Evolutionary conservation across 225 moss, liverwort and hornwort genomes (phyloP), one percentile per base, ranked within the genome.

Genomic region (Physcomitrellopsis africana): DNA sequence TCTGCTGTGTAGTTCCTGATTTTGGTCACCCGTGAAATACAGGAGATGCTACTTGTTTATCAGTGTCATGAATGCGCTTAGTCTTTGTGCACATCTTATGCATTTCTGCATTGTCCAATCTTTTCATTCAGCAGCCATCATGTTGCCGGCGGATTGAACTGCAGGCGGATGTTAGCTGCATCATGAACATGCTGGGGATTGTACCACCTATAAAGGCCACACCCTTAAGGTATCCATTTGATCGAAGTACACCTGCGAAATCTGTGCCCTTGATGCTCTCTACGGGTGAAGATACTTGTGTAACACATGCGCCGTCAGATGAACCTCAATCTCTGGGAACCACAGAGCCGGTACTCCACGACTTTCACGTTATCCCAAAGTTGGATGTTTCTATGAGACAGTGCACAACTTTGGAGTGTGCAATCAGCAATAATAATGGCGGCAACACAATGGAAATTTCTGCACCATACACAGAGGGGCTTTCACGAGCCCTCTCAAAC

Each of bases 91-190:
- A 24, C 24, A 24, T 24, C 24, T 24, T 24, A 24, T 24, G 24
- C 24, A 24, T 24, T 24, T 24, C 24, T 24, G 24, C 24, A 24
- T 24, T 24, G 24, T 24, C 24, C 24, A 24, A 24, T 24, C 24
- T 24, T 24, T 24, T 24, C 24, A 24, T 24, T 24, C 24, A 24
- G 24, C 24, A 24, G 24, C 24, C 24, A 24, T 24, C 24, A 24
- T 64, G 51, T 53, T 70, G 45, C 54, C 69, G 83, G 29, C 59
- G 15, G 15, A 13, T 37, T 17, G 16, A 16, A 24, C 27, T 87
- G 74, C 84, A 87, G 87, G 81, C 54, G 46, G 84, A 84, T 26
- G 81, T 84, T 41, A 76, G 74, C 68, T 72, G 67, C 68, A 74
- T 80, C 57, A 81, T 81, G 26, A 82, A 60, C 41, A 68, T 66